Conservation (phyloP, 2,329 filamentous ascomycete species). For the Blastomyces emzantsi region DNA sequence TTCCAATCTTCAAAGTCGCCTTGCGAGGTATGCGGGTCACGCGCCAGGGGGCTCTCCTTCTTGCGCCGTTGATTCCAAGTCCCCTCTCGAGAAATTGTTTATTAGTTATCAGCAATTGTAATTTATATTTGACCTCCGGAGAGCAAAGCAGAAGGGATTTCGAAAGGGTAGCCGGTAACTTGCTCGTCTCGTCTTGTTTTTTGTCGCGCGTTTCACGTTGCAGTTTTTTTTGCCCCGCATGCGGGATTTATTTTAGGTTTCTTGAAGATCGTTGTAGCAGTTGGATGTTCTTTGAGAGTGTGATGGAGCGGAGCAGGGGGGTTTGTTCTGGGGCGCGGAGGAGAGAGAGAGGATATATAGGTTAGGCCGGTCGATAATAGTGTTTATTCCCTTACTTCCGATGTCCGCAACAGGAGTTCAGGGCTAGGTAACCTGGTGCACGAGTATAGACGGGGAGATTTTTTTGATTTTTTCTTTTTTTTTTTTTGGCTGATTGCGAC, state of each 20-base stretch:
- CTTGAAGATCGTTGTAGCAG: neutral
- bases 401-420: neutral
- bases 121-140: neutral
- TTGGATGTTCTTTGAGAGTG: neutral
- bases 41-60: too few relatives aligned
- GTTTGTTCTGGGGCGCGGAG: too few relatives aligned
- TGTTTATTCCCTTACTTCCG: neutral
- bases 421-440: too few relatives aligned
- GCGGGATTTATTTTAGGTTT: neutral
- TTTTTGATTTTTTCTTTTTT: too few relatives aligned
- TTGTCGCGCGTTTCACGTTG: neutral
- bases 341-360: too few relatives aligned
- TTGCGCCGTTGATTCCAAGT: too few relatives aligned
- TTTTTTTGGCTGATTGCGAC: too few relatives aligned
- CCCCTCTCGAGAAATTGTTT: too few relatives aligned
- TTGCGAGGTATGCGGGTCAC: too few relatives aligned
- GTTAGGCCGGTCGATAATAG: too few relatives aligned
- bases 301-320: neutral
- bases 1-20: neutral
- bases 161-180: neutral
- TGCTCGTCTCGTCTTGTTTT: neutral
- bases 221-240: neutral
- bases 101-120: too few relatives aligned
- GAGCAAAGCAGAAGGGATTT: neutral
- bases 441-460: too few relatives aligned